Base-by-base conservation (phyloP, 78 protist species). In the Dictyostelium capitatum region DNA sequence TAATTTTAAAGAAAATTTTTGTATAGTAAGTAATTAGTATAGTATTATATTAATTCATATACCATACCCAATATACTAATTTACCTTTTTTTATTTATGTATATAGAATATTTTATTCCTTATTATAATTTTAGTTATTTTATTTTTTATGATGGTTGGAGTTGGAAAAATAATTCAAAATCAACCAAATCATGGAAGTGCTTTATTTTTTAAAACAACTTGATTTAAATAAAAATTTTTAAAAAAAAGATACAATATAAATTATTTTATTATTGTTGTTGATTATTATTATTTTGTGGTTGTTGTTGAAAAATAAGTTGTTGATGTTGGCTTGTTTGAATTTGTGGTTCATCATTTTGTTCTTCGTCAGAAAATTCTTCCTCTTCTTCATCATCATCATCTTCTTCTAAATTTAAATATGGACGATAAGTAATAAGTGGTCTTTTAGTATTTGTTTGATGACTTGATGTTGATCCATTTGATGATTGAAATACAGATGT, bases 361-460 rank as follows among this genome's bases (percentile, higher is more conserved):
- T 32, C 32, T 46, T 81, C 78, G 5, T 81, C 75, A 9, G 0
- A 37, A 37, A 10, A 23, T 48, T 46, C 51, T 23, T 79, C 51
- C 9, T 81, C 78, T 3, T 59, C 50, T 3, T 30, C 75, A 28
- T 80, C 89, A 12, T 81, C 89, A 3, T 81, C 89, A 64, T 81
- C 89, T 14, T 48, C 89, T 19, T 64, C 79, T 47, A 46, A 54
- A 64, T 80, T 50, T 2, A 75, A 11, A 67, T 4, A 1, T 28
- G n/a, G n/a, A 54, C 37, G 43, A 11, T 19, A 47, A 8, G 20
- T 56, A n/a, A 47, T 30, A 19, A 17, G 41, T 32, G 25, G 30
- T 79, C 47, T 79, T 56, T 59, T 50, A 32, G 43, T 30, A 79
- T 48, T 53, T 20, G 48, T 51, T 23, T 47, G 17, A 51, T 25